Evolutionary conservation across 805 yeast genomes (phyloP).

Genomic region (Spathaspora sp.): DNA sequence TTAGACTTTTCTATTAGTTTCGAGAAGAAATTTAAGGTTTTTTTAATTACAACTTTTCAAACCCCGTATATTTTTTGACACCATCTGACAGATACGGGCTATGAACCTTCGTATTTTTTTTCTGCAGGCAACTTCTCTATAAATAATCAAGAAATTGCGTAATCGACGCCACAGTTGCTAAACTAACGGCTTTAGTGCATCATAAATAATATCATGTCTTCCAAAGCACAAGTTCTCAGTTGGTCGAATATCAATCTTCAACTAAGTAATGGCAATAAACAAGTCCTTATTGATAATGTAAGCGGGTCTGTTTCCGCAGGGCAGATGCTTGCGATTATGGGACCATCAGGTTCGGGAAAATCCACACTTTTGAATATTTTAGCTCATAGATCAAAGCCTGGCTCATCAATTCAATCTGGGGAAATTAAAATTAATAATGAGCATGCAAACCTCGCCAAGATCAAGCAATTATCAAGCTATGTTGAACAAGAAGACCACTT

Average conservation of each 20-base stretch:
- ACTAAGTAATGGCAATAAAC: neutral
- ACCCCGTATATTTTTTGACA: neutral
- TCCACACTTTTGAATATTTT: slow-evolving; percentile 33
- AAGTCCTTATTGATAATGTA: slow-evolving; percentile 16
- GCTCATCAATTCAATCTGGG: slow-evolving; percentile 4
- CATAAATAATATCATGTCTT: neutral
- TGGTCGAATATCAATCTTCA: slow-evolving; percentile 3
- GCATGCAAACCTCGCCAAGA: neutral
- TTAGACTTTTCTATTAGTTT: neutral
- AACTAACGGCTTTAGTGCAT: neutral
- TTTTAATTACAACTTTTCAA: neutral
- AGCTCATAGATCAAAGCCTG: slow-evolving; percentile 51
- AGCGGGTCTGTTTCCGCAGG: slow-evolving; percentile 24
- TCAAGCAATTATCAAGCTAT: slow-evolving; percentile 11
- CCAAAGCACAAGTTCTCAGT: slow-evolving; percentile 1
- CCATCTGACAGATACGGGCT: neutral
- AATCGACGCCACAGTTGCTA: neutral
- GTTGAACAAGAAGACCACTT: slow-evolving; percentile 21
- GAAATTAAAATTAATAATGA: slow-evolving; percentile 3
- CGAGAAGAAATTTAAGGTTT: too few relatives aligned
- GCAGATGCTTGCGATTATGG: slow-evolving; percentile 37
- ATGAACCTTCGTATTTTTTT: neutral
- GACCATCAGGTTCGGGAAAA: slow-evolving; percentile 42
- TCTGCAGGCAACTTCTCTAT: neutral
- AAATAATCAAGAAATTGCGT: neutral